phyloP scores from a whole-genome alignment of 1,284 basidiomycete genomes.

The Mycosarcoma mackinlayi region DNA sequence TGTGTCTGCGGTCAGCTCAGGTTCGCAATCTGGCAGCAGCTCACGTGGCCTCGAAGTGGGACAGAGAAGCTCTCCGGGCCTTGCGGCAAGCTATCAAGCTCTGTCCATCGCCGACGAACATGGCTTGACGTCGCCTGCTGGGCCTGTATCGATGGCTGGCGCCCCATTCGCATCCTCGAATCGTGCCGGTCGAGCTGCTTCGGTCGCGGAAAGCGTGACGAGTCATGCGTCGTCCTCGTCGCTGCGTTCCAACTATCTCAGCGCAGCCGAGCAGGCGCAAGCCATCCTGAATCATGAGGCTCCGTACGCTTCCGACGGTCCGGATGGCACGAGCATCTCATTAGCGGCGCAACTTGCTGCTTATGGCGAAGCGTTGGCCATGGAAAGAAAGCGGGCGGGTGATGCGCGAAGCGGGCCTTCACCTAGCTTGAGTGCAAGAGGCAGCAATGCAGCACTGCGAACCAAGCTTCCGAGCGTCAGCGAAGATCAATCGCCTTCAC shows the following conservation, averaged over 20 bases:
- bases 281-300: conserved; percentile 51
- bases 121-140: conserved; percentile 9
- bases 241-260: conserved; percentile 43
- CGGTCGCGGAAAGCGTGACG: conserved; percentile 26
- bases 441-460: conserved; percentile 45
- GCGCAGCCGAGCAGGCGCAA: conserved; percentile 52
- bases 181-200: conserved; percentile 22
- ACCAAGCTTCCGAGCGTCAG: conserved; percentile 49
- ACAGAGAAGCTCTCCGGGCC: conserved; percentile 31
- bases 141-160: not conserved
- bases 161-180: conserved; percentile 2
- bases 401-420: conserved; percentile 38
- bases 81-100: conserved; percentile 26
- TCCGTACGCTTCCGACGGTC: conserved; percentile 23
- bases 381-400: conserved; percentile 42
- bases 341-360: conserved; percentile 51
- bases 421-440: conserved; percentile 37
- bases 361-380: conserved; percentile 54
- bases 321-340: conserved; percentile 40
- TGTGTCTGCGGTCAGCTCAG: conserved; percentile 33
- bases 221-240: conserved; percentile 41
- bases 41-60: conserved; percentile 19
- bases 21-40: conserved; percentile 38
- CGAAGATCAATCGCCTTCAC: conserved; percentile 48
- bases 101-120: conserved; percentile 48